These are phyloP conservation scores for Penicilliopsis zonata DNA, from an alignment of 495 filamentous ascomycete genomes.

Conservation along the genomic window DNA sequence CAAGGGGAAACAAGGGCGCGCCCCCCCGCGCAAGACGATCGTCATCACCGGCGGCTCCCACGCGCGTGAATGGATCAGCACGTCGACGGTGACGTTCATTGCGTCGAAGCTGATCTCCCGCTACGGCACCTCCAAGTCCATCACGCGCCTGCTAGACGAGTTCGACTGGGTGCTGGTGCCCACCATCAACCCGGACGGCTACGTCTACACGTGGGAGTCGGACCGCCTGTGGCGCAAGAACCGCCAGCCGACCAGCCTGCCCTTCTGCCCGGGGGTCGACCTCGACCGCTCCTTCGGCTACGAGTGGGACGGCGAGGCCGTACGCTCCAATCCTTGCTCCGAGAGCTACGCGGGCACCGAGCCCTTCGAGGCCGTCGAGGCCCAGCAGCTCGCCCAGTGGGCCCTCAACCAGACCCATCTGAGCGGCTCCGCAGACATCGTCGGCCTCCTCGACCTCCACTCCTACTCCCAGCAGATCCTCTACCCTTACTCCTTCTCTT, in stretches of 20 bases:
- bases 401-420: slow-evolving; percentile 67
- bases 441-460: slow-evolving; percentile 82
- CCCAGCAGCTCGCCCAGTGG: slow-evolving; percentile 68
- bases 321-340: slow-evolving; percentile 73
- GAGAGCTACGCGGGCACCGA: slow-evolving; percentile 79
- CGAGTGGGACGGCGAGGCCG: slow-evolving; percentile 62
- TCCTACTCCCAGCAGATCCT: slow-evolving; percentile 93
- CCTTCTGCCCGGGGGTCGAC: slow-evolving; percentile 79
- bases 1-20: slow-evolving; percentile 22
- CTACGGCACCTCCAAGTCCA: slow-evolving; percentile 52
- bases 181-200: slow-evolving; percentile 86
- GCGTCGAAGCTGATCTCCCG: slow-evolving; percentile 80
- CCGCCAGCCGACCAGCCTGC: slow-evolving; percentile 68
- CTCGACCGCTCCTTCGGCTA: slow-evolving; percentile 78
- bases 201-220: slow-evolving; percentile 82
- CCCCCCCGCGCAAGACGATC: slow-evolving; percentile 56
- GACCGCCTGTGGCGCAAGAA: slow-evolving; percentile 97
- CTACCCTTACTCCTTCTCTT: slow-evolving; percentile 85
- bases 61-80: slow-evolving; percentile 93
- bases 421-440: slow-evolving; percentile 58
- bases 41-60: slow-evolving; percentile 78
- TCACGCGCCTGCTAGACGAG: slow-evolving; percentile 63
- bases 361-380: slow-evolving; percentile 77
- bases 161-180: slow-evolving; percentile 88
- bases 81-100: slow-evolving; percentile 80